These are phyloP conservation scores for Ascochyta viciae-villosae DNA, from an alignment of 2,329 filamentous ascomycete species.

Conservation along the genomic window DNA sequence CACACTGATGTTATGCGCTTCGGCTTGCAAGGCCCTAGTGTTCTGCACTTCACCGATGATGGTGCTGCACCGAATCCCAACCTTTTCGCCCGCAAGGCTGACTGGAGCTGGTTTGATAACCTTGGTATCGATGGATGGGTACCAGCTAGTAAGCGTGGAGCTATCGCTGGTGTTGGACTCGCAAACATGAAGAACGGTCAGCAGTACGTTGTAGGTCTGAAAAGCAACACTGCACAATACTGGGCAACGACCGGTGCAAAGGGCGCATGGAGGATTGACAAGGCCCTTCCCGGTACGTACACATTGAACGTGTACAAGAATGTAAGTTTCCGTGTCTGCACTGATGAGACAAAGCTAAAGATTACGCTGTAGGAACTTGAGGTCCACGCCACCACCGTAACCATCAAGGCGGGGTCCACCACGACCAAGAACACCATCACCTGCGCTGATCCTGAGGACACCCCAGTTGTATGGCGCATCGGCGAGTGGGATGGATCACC, in stretches of 20 bases:
- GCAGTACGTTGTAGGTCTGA: constrained; percentile 50
- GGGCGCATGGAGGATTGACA: constrained; percentile 63
- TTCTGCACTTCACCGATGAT: constrained; percentile 51
- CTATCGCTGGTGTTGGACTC: constrained; percentile 35
- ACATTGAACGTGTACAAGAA: constrained; percentile 68
- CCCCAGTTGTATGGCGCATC: constrained; percentile 64
- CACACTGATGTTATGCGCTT: constrained; percentile 53
- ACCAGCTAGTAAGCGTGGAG: constrained; percentile 25
- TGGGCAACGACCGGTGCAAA: constrained; percentile 41
- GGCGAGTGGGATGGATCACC: constrained; percentile 68
- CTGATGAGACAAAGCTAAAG: no score
- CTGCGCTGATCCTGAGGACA: constrained; percentile 55
- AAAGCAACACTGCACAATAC: constrained; percentile 48
- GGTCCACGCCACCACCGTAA: constrained; percentile 43
- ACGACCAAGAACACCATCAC: constrained; percentile 59
- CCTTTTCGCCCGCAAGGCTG: constrained; percentile 32
- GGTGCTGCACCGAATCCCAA: constrained; percentile 46
- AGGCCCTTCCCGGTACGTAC: constrained; percentile 70
- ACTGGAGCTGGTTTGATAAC: constrained; percentile 32
- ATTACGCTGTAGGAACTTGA: constrained; percentile 27
- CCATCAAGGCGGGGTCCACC: constrained; percentile 57
- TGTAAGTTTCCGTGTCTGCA: constrained; percentile 4
- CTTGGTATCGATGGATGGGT: constrained; percentile 34
- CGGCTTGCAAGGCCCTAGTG: constrained; percentile 52
- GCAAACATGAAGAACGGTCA: constrained; percentile 51